Conservation (phyloP, 768 basidiomycete genomes). For the Cystobasidium tubakii region DNA sequence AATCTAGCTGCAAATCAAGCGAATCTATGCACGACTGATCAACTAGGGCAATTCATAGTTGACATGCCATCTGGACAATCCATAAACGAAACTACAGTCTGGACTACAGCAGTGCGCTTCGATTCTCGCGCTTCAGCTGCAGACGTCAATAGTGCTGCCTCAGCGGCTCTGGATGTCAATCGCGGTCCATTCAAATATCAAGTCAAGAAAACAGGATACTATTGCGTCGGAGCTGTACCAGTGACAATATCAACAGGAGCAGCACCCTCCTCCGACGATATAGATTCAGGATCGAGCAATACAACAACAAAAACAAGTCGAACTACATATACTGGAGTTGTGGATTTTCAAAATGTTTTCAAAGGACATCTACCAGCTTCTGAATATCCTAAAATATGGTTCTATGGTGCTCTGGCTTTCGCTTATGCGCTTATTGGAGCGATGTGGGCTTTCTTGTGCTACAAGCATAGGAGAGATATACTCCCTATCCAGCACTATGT, state of each 20-base stretch:
- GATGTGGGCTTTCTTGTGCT: conserved; percentile 79
- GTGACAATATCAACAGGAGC: conserved; percentile 55
- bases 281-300: neutral
- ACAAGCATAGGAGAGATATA: conserved; percentile 70
- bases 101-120: conserved; percentile 72
- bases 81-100: conserved; percentile 73
- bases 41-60: conserved; percentile 87
- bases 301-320: neutral
- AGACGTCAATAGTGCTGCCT: neutral
- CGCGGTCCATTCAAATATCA: conserved; percentile 68
- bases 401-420: conserved; percentile 60
- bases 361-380: conserved; percentile 80
- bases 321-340: conserved; percentile 52
- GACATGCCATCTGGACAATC: conserved; percentile 61
- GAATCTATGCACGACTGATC: conserved; percentile 62
- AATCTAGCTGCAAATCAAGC: conserved; percentile 69
- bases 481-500: conserved; percentile 82
- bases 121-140: conserved; percentile 45
- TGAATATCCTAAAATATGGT: conserved; percentile 91
- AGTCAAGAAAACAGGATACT: conserved; percentile 84
- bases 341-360: conserved; percentile 82
- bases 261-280: neutral
- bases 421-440: conserved; percentile 65
- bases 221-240: conserved; percentile 86
- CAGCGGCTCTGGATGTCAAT: neutral